These are phyloP conservation scores for Bolboschoenus planiculmis DNA, from an alignment of 176 grass and related monocot species.

Conservation along the genomic window DNA sequence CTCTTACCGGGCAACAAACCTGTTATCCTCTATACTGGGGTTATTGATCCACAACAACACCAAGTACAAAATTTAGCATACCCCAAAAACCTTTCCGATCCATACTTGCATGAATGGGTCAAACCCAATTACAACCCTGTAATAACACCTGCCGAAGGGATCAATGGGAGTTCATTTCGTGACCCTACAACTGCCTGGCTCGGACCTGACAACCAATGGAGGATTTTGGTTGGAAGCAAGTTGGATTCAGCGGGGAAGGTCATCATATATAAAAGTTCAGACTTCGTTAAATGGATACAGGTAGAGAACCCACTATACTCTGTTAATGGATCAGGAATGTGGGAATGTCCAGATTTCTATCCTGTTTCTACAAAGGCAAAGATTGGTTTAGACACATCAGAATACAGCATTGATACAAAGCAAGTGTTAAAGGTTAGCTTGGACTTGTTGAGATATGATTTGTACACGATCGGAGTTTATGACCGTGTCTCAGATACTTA, in stretches of 20 bases:
- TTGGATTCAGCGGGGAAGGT: conserved; percentile 20
- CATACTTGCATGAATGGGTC: conserved; percentile 52
- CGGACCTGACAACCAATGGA: conserved; percentile 39
- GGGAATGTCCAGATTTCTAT: conserved; percentile 88
- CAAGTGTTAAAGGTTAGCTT: conserved; percentile 81
- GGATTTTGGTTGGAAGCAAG: conserved; percentile 44
- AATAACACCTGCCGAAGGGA: conserved; percentile 29
- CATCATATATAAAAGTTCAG: conserved; percentile 56
- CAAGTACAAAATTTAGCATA: conserved; percentile 69
- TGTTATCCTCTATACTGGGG: conserved; percentile 50
- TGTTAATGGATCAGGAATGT: conserved; percentile 50
- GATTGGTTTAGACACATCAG: conserved; percentile 33
- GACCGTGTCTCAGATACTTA: conserved; percentile 34
- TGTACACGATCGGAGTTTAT: conserved; percentile 67
- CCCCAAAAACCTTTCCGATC: conserved; percentile 45
- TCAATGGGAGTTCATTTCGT: conserved; percentile 58
- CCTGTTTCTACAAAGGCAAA: conserved; percentile 28
- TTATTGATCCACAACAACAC: conserved; percentile 24
- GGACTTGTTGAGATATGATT: conserved; percentile 54
- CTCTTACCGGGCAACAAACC: conserved; percentile 34
- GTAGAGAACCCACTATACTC: conserved; percentile 55
- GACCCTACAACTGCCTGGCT: conserved; percentile 73
- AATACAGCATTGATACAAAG: conserved; percentile 20
- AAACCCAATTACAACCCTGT: conserved; percentile 43
- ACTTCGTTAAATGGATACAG: conserved; percentile 54